phyloP scores from a whole-genome alignment of 1,284 basidiomycete genomes.

The Microbotryum intermedium region DNA sequence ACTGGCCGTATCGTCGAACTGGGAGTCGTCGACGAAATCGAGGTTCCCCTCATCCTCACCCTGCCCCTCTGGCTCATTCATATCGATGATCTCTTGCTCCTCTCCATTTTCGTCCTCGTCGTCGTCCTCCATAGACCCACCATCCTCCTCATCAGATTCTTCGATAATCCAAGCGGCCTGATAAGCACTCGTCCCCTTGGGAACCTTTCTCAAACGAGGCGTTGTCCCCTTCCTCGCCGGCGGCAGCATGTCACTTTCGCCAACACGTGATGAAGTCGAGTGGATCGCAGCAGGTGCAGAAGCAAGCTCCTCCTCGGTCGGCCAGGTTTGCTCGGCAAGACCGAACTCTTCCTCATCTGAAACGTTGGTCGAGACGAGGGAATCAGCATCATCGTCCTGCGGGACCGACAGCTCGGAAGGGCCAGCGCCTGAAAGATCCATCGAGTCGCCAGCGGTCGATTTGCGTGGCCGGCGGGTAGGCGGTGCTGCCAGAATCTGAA shows the following conservation, averaged over 20 bases:
- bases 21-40: slow-evolving; percentile 27
- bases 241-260: slow-evolving; percentile 43
- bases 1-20: slow-evolving; percentile 21
- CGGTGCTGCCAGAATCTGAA: slow-evolving; percentile 18
- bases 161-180: slow-evolving; percentile 90
- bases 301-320: slow-evolving; percentile 91
- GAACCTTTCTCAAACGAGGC: slow-evolving; percentile 62
- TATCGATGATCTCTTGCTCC: slow-evolving; percentile 28
- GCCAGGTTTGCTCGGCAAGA: slow-evolving; percentile 96
- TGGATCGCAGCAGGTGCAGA: slow-evolving; percentile 40
- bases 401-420: slow-evolving; percentile 16
- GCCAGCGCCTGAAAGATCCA: slow-evolving; percentile 11
- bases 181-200: slow-evolving; percentile 84
- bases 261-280: slow-evolving; percentile 32
- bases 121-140: slow-evolving; percentile 45
- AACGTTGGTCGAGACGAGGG: slow-evolving; percentile 70
- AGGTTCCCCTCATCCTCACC: slow-evolving; percentile 42
- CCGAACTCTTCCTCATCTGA: slow-evolving; percentile 65
- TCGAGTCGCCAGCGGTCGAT: slow-evolving; percentile 4
- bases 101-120: slow-evolving; percentile 32
- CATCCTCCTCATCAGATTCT: slow-evolving; percentile 53
- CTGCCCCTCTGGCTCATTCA: slow-evolving; percentile 39
- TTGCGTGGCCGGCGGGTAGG: slow-evolving; percentile 4
- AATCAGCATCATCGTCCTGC: slow-evolving; percentile 62
- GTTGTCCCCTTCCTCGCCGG: slow-evolving; percentile 59